Percentiles rank a stretch among this genome's conserved stretches.
phyloP scores from a whole-genome alignment of 305 asterid species.

The Rubia tinctorum region DNA sequence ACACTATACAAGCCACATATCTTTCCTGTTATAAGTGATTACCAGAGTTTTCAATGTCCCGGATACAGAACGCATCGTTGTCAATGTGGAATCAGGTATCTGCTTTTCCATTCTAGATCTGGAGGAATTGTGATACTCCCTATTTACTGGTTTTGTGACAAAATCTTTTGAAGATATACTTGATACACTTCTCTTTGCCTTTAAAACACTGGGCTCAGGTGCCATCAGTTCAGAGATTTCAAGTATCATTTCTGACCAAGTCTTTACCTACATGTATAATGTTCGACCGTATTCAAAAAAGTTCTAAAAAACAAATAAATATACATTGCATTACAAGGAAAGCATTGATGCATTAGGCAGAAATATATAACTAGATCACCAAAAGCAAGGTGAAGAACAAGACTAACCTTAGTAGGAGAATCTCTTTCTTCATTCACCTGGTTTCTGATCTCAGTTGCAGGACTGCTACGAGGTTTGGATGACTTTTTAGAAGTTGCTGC shows the following conservation, averaged over 20 bases:
- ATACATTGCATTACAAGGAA: neutral
- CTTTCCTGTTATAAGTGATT: slow-evolving; percentile 3
- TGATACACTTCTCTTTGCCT: slow-evolving; percentile 22
- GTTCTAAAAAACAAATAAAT: neutral
- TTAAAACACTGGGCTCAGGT: slow-evolving; percentile 29
- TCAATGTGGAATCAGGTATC: slow-evolving; percentile 22
- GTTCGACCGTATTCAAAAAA: neutral
- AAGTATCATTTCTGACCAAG: slow-evolving; percentile 30
- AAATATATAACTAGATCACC: neutral
- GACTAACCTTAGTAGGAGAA: slow-evolving; percentile 42
- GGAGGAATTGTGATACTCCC: slow-evolving; percentile 1
- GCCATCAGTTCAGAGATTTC: slow-evolving; percentile 25
- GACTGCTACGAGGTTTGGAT: slow-evolving; percentile 20
- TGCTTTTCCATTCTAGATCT: slow-evolving; percentile 20
- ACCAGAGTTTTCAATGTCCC: slow-evolving; percentile 46
- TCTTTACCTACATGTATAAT: slow-evolving; percentile 37
- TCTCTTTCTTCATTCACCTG: slow-evolving; percentile 6
- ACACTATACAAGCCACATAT: neutral
- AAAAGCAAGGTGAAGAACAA: neutral
- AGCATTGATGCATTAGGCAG: neutral
- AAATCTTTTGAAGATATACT: slow-evolving; percentile 15
- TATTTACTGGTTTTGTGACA: slow-evolving; percentile 2
- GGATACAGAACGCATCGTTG: slow-evolving; percentile 23
- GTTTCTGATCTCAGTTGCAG: slow-evolving; percentile 28
- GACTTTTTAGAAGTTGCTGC: slow-evolving; percentile 25